A percentile compares a stretch with the other conserved stretches of the same genome.
These are phyloP conservation scores for Pterocarpus macrocarpus DNA, from an alignment of 306 rosid species.

Conservation along the genomic window DNA sequence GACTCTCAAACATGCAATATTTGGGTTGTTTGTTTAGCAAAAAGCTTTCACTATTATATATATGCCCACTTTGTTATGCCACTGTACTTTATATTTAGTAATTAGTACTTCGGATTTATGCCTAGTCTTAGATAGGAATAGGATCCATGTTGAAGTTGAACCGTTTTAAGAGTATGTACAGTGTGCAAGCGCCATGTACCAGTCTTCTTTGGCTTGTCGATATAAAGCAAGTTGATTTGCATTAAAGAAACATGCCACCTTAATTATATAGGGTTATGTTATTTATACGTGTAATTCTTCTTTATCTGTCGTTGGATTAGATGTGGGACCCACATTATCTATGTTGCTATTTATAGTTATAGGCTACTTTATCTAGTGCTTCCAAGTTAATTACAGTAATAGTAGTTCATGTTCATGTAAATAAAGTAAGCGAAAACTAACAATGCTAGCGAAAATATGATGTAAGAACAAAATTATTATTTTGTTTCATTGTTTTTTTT, in stretches of 20 bases:
- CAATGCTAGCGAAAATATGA: neutral
- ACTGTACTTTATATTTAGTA: neutral
- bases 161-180: neutral
- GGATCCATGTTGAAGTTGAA: neutral
- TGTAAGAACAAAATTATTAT: no score
- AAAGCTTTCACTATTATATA: neutral
- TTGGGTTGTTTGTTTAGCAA: neutral
- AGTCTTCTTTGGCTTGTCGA: neutral
- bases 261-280: no score
- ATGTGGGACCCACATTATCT: no score
- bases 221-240: constrained; percentile 9
- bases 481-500: no score
- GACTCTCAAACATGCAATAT: neutral
- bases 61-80: neutral
- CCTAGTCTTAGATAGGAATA: neutral
- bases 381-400: neutral
- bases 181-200: neutral
- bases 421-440: neutral
- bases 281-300: no score
- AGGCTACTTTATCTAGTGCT: neutral
- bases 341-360: neutral
- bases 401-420: neutral
- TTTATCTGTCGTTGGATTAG: no score
- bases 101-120: neutral
- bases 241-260: neutral